Evolutionary conservation across 139 green algal genomes (phyloP).

Genomic region (Volvox africanus): DNA sequence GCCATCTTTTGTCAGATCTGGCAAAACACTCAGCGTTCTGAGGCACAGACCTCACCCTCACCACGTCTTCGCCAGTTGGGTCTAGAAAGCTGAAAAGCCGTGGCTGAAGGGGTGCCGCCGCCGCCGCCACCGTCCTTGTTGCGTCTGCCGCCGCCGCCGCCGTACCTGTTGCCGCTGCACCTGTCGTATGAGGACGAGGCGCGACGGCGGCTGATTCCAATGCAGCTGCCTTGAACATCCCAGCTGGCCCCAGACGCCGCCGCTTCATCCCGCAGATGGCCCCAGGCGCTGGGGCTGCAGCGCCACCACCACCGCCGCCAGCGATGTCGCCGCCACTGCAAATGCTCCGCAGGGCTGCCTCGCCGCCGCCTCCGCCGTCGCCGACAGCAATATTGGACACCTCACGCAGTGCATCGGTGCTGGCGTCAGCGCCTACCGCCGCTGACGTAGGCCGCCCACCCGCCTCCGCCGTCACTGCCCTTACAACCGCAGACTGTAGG

Average conservation of each 20-base stretch:
- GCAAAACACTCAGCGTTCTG: too few relatives aligned
- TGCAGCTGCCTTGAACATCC: not conserved
- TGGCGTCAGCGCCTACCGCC: not conserved
- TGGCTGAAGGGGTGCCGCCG: not conserved
- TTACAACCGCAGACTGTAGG: not conserved
- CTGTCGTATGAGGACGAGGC: not conserved
- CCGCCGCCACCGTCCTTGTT: not conserved
- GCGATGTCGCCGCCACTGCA: not conserved
- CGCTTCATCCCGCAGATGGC: not conserved
- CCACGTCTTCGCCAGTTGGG: constrained; percentile 15
- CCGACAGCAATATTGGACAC: not conserved
- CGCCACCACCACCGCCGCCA: not conserved
- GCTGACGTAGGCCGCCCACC: not conserved
- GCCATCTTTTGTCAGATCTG: too few relatives aligned
- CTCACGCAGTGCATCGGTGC: not conserved
- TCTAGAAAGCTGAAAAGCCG: constrained; percentile 43
- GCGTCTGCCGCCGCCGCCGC: not conserved
- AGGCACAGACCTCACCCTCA: not conserved
- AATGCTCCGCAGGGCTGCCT: too few relatives aligned
- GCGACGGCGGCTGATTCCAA: not conserved
- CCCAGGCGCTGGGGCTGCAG: not conserved
- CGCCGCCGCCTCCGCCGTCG: too few relatives aligned
- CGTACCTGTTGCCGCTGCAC: not conserved
- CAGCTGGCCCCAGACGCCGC: not conserved
- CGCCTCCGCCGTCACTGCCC: not conserved